Percentiles rank a stretch among this genome's conserved stretches.
Conservation (phyloP, 2,329 filamentous ascomycete genomes). For the Myrmaecium sp. region DNA sequence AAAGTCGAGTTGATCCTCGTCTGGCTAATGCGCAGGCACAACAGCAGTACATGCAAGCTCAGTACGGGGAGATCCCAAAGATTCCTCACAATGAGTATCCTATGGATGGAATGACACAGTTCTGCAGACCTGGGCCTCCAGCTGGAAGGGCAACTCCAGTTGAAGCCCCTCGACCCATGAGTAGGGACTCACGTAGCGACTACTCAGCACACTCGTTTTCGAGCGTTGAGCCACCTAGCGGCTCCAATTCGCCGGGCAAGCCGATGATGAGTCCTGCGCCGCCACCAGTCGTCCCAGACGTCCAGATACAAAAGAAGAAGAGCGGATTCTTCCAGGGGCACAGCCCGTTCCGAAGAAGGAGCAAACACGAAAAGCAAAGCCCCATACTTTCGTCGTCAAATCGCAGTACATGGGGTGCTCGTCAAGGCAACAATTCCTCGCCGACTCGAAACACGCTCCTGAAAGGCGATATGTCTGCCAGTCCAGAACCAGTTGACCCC, state of each 20-base stretch:
- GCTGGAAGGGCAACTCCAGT: too few relatives aligned
- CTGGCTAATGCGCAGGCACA: slow-evolving; percentile 16
- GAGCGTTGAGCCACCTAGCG: slow-evolving; percentile 63
- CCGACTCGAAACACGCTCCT: slow-evolving; percentile 17
- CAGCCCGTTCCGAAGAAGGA: slow-evolving; percentile 85
- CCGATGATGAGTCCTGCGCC: slow-evolving; percentile 17
- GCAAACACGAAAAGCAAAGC: slow-evolving; percentile 61
- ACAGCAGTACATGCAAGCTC: slow-evolving; percentile 27
- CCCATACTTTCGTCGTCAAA: slow-evolving; percentile 17
- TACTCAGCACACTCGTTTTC: slow-evolving; percentile 81
- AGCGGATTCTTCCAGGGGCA: slow-evolving; percentile 89
- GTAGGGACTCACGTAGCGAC: slow-evolving; percentile 78
- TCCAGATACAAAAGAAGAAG: slow-evolving; percentile 49
- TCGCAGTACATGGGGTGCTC: slow-evolving; percentile 46
- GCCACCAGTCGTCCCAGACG: slow-evolving; percentile 39
- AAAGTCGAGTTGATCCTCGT: slow-evolving; percentile 14
- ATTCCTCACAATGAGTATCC: slow-evolving; percentile 90
- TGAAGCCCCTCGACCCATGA: slow-evolving; percentile 65
- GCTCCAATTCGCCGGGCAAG: slow-evolving; percentile 59
- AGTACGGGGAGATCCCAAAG: slow-evolving; percentile 46
- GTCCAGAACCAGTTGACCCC: slow-evolving; percentile 68
- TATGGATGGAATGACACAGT: slow-evolving; percentile 92
- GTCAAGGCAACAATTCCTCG: too few relatives aligned
- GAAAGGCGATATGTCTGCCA: slow-evolving; percentile 20
- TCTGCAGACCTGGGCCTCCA: slow-evolving; percentile 61